Conservation (phyloP, 1,139 yeast genomes). For the Saccharomyces hybrid region DNA sequence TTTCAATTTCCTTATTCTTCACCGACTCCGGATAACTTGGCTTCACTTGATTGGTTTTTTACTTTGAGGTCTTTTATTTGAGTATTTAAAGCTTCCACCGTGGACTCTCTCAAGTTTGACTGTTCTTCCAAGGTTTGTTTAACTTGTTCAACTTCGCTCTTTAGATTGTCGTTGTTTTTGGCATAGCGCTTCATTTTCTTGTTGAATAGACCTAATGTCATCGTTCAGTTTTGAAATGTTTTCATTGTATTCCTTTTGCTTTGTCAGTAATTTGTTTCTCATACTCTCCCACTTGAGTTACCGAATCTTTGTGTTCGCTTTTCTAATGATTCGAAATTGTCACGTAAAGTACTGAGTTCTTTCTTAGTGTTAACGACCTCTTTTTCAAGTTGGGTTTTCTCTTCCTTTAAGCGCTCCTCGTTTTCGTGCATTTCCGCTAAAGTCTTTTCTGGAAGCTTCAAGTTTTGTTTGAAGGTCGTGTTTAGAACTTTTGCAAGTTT, state of each 20-base stretch:
- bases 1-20: neutral
- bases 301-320: neutral
- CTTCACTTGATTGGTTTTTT: conserved; percentile 4
- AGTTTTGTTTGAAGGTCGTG: conserved; percentile 5
- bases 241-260: neutral
- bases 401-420: conserved; percentile 3
- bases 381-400: neutral
- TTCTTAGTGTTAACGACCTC: neutral
- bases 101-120: neutral
- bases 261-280: neutral
- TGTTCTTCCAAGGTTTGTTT: conserved; percentile 3
- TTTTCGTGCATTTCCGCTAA: conserved; percentile 4
- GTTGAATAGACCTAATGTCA: neutral
- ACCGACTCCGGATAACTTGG: neutral
- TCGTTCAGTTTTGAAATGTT: neutral
- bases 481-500: neutral
- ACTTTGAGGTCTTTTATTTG: conserved; percentile 6
- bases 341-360: neutral
- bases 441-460: conserved; percentile 7
- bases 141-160: neutral
- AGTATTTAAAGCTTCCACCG: neutral
- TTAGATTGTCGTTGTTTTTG: neutral
- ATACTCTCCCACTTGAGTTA: neutral
- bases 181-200: neutral
- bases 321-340: neutral